phyloP scores from a whole-genome alignment of 148 eudicot genomes.

The Mesembryanthemum crystallinum region DNA sequence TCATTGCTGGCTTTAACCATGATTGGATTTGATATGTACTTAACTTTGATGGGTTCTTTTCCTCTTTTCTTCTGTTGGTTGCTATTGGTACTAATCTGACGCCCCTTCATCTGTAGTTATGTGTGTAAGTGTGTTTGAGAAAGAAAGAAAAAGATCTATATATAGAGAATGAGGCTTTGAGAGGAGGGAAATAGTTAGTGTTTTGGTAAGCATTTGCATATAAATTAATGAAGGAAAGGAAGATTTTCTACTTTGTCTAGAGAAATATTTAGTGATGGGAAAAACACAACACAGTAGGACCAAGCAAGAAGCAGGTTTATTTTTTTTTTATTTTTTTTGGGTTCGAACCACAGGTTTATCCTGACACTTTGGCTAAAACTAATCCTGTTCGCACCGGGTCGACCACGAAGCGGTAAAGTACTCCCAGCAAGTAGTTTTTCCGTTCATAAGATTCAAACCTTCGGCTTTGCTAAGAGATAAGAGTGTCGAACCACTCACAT shows the following conservation, averaged over 20 bases:
- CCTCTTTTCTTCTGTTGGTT: conserved; percentile 15
- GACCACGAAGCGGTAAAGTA: no score
- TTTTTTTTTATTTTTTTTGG: no score
- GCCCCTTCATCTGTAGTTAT: background rate
- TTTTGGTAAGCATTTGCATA: background rate
- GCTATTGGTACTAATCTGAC: background rate
- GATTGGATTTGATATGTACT: conserved; percentile 43
- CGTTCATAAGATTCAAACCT: no score
- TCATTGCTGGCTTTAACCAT: conserved; percentile 38
- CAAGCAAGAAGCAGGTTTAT: background rate
- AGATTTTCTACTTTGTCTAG: no score
- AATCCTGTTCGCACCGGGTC: no score
- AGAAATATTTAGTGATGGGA: no score
- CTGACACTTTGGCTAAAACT: no score
- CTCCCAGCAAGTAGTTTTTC: no score
- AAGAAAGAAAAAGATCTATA: background rate
- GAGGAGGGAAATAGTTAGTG: background rate
- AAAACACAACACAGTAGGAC: no score
- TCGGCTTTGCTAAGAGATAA: no score
- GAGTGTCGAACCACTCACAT: no score
- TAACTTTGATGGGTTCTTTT: conserved; percentile 37
- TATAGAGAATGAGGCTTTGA: background rate
- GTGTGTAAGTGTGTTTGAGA: background rate
- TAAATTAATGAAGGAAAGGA: background rate
- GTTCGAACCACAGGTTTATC: no score